Base-by-base conservation (phyloP, 768 basidiomycete species). In the Pleurotus citrinopileatus region DNA sequence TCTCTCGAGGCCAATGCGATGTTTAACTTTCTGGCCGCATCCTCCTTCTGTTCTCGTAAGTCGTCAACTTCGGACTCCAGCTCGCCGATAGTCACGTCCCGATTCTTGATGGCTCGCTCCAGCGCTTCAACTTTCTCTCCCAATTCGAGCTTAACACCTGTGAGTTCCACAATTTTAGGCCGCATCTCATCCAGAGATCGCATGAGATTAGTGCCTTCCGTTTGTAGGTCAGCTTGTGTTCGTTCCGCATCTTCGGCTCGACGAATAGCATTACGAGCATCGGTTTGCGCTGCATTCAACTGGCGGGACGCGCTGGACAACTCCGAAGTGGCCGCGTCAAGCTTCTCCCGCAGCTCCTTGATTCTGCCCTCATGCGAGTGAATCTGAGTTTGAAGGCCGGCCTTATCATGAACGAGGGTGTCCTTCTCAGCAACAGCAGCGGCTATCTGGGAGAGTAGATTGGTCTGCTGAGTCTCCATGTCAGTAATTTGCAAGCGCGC, bases 171-270 rank as follows among this genome's bases (percentile, higher is more conserved):
- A 57, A 93, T 84, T 72, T 93, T 93, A 36, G 89, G 82, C 26
- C 87, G 81, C 83, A 93, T 87, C 68, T 93, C 90, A 58, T 93
- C 86, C 56, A 94, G 70, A n/a, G 88, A 84, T 25, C 77, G 81
- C 83, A 93, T 81, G 28, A 94, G 77, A 50, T 74, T 78, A n/a
- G 80, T 83, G 36, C 91, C 90, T 67, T 94, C 92, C 0, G 74
- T 71, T 61, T 92, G 91, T 2, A 94, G 75, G 55, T 81, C 84
- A 62, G 81, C 81, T 61, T 90, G 86, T 3, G 73, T 83, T 60
- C 73, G 75, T 66, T 92, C 89, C 0, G 88, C 86, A 59, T 87
- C 86, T 32, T 89, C 86, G 4, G 84, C 87, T 3, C 89, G 86
- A 48, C 84, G 77, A 36, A 71, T 76, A 4, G 89, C 81, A 55